A percentile compares a stretch with the other conserved stretches of the same genome.
These are phyloP conservation scores for Triadica sebifera DNA, from an alignment of 345 rosid species.

Conservation along the genomic window DNA sequence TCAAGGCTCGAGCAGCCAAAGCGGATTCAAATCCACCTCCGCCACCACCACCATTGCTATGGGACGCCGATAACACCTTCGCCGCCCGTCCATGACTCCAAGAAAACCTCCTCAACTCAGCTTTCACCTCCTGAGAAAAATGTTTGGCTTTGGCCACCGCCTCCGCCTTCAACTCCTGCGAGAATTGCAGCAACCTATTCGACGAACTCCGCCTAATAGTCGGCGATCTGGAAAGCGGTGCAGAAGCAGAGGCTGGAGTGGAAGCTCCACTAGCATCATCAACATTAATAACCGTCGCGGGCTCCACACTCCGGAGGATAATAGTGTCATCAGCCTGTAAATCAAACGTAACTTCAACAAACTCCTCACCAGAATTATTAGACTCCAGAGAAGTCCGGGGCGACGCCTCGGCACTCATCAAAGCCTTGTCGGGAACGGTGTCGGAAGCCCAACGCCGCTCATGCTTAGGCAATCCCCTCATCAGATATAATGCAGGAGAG, in stretches of 20 bases:
- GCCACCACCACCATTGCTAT: slow-evolving; percentile 16
- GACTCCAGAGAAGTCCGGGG: slow-evolving; percentile 42
- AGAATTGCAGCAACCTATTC: slow-evolving; percentile 57
- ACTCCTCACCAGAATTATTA: slow-evolving; percentile 61
- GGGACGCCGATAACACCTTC: slow-evolving; percentile 41
- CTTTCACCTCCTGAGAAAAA: slow-evolving; percentile 72
- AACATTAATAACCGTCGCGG: slow-evolving; percentile 46
- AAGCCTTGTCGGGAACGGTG: slow-evolving; percentile 43
- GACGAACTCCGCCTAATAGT: slow-evolving; percentile 69
- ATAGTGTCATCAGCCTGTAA: slow-evolving; percentile 90
- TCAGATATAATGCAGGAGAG: slow-evolving; percentile 24
- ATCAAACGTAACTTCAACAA: slow-evolving; percentile 91
- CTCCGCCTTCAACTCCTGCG: slow-evolving; percentile 92
- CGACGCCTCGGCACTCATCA: slow-evolving; percentile 46
- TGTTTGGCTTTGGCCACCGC: slow-evolving; percentile 92
- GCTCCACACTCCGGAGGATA: slow-evolving; percentile 89
- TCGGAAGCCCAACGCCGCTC: slow-evolving; percentile 94
- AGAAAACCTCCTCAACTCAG: slow-evolving; percentile 75
- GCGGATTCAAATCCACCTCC: slow-evolving; percentile 67
- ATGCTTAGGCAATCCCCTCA: slow-evolving; percentile 41
- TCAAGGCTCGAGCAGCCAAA: slow-evolving; percentile 72
- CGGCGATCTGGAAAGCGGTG: slow-evolving; percentile 67
- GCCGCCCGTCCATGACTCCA: slow-evolving; percentile 63
- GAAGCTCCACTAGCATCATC: slow-evolving; percentile 26
- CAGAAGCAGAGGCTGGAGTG: slow-evolving; percentile 23